phyloP scores from a whole-genome alignment of 805 yeast genomes.

The Candida pseudofarinosa region DNA sequence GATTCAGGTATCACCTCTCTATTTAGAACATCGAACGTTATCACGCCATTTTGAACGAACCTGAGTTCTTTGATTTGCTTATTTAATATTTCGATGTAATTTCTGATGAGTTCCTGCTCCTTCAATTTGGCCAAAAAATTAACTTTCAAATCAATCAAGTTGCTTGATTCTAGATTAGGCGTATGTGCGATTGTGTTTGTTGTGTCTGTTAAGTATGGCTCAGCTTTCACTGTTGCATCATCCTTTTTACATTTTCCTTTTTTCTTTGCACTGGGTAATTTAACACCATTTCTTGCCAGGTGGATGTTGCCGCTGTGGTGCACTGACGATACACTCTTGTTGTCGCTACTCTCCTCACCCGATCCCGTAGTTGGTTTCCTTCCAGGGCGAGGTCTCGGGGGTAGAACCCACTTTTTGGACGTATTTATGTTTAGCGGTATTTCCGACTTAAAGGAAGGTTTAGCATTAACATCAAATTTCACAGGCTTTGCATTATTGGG shows the following conservation, averaged over 20 bases:
- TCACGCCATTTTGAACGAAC: conserved; percentile 42
- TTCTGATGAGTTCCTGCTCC: conserved; percentile 40
- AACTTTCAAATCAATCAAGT: conserved; percentile 23
- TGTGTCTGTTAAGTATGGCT: neutral
- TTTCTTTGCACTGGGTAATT: conserved; percentile 3
- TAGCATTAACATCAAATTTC: conserved; percentile 17
- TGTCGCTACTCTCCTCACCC: conserved; percentile 1
- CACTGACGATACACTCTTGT: neutral
- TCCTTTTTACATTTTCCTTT: conserved; percentile 2
- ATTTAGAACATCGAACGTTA: conserved; percentile 38
- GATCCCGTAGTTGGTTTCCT: conserved; percentile 26
- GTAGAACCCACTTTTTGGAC: conserved; percentile 37
- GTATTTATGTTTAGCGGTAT: conserved; percentile 30
- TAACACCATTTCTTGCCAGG: neutral
- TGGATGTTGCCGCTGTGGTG: neutral
- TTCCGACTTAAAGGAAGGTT: conserved; percentile 12
- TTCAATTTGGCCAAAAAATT: conserved; percentile 34
- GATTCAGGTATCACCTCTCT: conserved; percentile 8
- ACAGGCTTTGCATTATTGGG: conserved; percentile 15
- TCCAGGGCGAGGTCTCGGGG: conserved; percentile 41
- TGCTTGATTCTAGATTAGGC: conserved; percentile 3
- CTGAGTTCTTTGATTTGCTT: conserved; percentile 41
- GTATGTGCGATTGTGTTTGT: neutral
- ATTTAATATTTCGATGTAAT: conserved; percentile 38
- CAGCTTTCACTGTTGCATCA: neutral